phyloP scores from a whole-genome alignment of 768 basidiomycete genomes.

The Rickenella mellea region DNA sequence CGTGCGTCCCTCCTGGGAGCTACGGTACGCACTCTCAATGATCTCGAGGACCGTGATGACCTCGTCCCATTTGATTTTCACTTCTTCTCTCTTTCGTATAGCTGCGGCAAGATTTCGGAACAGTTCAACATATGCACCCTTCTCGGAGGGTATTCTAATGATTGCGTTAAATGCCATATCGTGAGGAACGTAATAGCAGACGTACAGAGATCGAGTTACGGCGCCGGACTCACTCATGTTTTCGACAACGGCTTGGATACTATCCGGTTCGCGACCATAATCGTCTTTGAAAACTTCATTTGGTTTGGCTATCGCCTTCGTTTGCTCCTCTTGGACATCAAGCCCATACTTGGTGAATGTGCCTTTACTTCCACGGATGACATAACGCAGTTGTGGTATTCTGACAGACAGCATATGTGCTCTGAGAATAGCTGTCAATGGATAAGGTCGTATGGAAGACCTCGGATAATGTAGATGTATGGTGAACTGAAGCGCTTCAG shows the following conservation, averaged over 20 bases:
- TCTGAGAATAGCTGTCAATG: constrained; percentile 57
- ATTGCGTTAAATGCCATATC: background rate
- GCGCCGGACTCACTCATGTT: constrained; percentile 37
- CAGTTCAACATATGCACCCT: constrained; percentile 49
- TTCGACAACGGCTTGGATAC: constrained; percentile 54
- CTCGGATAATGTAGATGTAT: background rate
- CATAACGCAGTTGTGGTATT: constrained; percentile 58
- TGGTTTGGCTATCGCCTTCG: constrained; percentile 45
- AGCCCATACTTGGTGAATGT: constrained; percentile 68
- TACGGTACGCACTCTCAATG: constrained; percentile 64
- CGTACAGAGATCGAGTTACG: constrained; percentile 22
- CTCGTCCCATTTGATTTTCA: constrained; percentile 65
- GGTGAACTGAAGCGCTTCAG: constrained; percentile 26
- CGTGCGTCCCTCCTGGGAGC: constrained; percentile 50
- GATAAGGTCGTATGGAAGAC: constrained; percentile 22
- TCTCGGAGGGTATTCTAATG: constrained; percentile 26
- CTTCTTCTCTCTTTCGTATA: constrained; percentile 44
- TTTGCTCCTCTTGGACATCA: constrained; percentile 73
- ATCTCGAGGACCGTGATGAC: constrained; percentile 64
- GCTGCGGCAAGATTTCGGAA: constrained; percentile 59
- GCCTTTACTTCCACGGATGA: constrained; percentile 63
- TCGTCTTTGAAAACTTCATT: constrained; percentile 27
- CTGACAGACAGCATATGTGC: constrained; percentile 63
- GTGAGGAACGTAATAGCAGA: constrained; percentile 16
- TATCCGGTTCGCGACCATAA: constrained; percentile 57